phyloP scores from a whole-genome alignment of 306 rosid species.

The Dryas alaskensis region DNA sequence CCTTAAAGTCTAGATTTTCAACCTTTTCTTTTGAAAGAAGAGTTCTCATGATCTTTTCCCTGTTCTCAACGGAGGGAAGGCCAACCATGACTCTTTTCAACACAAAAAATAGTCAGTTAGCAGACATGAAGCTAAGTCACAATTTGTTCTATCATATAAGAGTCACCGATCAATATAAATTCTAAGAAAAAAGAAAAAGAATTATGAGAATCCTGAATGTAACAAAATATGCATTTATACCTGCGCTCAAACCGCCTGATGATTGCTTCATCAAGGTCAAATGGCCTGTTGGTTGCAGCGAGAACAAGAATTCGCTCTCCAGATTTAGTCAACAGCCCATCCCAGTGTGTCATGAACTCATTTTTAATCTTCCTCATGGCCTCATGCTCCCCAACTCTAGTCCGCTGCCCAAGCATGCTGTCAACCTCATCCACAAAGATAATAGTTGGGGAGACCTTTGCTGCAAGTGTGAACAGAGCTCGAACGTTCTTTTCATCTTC shows the following conservation, averaged over 20 bases:
- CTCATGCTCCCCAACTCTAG: constrained; percentile 73
- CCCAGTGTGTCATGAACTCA: constrained; percentile 86
- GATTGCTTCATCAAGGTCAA: constrained; percentile 87
- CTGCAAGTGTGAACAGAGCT: constrained; percentile 74
- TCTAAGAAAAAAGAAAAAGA: not conserved
- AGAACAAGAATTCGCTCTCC: constrained; percentile 65
- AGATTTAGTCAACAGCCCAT: constrained; percentile 64
- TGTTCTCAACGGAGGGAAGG: constrained; percentile 68
- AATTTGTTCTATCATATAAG: not conserved
- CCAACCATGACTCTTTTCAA: constrained; percentile 72
- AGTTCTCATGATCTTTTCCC: constrained; percentile 76
- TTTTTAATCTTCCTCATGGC: constrained; percentile 79
- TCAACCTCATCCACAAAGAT: constrained; percentile 84
- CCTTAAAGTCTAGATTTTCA: constrained; percentile 65
- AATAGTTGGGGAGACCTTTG: constrained; percentile 78
- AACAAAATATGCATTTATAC: constrained; percentile 28
- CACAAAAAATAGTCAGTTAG: constrained; percentile 14
- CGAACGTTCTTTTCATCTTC: constrained; percentile 75
- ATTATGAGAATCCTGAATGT: not conserved
- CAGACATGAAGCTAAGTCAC: constrained; percentile 11
- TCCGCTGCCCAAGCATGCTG: constrained; percentile 81
- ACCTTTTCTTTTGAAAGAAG: constrained; percentile 62
- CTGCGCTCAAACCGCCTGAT: constrained; percentile 81
- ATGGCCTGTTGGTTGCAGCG: constrained; percentile 86
- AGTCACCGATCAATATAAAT: not conserved